Conservation (phyloP, 257 asterid species). For the Primulina huaijiensis region DNA sequence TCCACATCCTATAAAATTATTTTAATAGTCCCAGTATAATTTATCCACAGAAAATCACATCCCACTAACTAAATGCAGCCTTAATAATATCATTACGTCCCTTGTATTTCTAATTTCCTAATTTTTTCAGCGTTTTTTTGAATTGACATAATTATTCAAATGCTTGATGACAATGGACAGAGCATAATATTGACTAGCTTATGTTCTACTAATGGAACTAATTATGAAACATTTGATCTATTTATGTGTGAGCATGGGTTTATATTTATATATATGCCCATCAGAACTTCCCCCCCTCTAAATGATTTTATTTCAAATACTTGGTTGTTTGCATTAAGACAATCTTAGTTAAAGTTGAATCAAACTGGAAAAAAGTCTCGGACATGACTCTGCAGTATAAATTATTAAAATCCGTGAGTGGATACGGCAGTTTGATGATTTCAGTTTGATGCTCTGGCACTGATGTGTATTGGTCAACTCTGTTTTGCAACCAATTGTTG, state of each 20-base stretch:
- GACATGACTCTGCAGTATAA: conserved; percentile 5
- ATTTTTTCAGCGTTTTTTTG: too few relatives aligned
- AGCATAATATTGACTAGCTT: background rate
- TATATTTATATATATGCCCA: background rate
- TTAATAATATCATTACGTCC: too few relatives aligned
- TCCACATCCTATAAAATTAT: too few relatives aligned
- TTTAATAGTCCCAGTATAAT: too few relatives aligned
- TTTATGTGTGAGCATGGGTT: background rate
- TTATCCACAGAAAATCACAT: too few relatives aligned
- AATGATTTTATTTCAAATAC: background rate
- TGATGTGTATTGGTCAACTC: conserved; percentile 8
- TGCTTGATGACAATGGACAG: background rate
- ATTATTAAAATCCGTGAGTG: conserved; percentile 16
- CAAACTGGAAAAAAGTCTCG: background rate
- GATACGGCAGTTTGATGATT: conserved; percentile 18
- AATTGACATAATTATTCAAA: background rate
- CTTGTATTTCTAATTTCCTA: background rate
- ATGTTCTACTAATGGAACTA: conserved; percentile 10
- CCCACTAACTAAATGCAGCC: too few relatives aligned
- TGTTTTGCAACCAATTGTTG: background rate
- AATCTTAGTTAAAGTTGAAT: conserved; percentile 8
- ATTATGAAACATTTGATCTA: background rate
- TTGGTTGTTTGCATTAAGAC: background rate
- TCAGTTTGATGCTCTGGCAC: conserved; percentile 3
- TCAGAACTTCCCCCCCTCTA: background rate